Evolutionary conservation across 2,329 filamentous ascomycete species (phyloP), one percentile per base, ranked within the genome.

Genomic region (Fusarium heterosporum): DNA sequence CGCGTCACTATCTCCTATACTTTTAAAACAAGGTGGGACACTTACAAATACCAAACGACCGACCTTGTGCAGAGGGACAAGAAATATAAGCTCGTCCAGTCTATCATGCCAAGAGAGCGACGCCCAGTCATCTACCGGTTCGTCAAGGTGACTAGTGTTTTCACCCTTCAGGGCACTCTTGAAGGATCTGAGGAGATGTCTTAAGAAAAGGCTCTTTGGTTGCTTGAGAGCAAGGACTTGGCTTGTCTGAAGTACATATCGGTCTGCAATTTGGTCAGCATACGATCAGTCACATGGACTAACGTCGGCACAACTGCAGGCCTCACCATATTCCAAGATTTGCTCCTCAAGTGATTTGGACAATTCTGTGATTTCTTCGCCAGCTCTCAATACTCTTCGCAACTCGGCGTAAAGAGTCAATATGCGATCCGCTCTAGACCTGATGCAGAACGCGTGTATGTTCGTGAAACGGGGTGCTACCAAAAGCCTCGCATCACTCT

Each of bases 1-100:
- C 16, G 6, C 8, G 46, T 64, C 34, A 67, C 9, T 55, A 46
- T 22, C 9, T 6, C 25, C 36, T 26, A 39, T n/a, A n/a, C n/a
- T n/a, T n/a, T n/a, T n/a, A 6, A 2, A 14, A 14, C 7, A 36
- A 34, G 8, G 19, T 6, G 14, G 30, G 34, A 11, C 6, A 64
- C 62, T 55, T 34, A 65, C 62, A 25, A 58, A 58, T 1, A 52
- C 8, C 6, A 22, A n/a, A 13, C 16, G 39, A 0, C 62, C 62
- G 30, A 40, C 3, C 1, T 19, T 19, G 17, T 36, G 16, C 30
- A 19, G 14, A 26, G 25, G 36, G 3, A 45, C 34, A 8, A n/a
- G 50, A n/a, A 39, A 40, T 19, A 64, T 53, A 19, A 55, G 11
- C 11, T 55, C 54, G 4, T 45, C 64, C 12, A 67, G 19, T n/a